Percentiles rank a stretch among this genome's conserved stretches.
phyloP scores from a whole-genome alignment of 805 yeast genomes.

The Candida yuanshanica region DNA sequence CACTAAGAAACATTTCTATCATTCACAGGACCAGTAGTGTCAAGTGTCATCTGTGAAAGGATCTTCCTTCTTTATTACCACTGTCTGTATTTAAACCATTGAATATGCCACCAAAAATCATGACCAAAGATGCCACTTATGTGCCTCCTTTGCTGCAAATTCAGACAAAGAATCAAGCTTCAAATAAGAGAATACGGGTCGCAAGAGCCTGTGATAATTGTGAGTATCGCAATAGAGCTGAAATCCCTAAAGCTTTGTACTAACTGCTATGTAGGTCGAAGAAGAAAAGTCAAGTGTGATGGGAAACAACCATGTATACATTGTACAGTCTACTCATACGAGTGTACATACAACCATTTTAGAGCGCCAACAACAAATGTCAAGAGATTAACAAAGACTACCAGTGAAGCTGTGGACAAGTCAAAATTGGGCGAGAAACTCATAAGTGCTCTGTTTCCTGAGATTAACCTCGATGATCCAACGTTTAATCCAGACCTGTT shows the following conservation, averaged over 20 bases:
- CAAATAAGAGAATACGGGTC: constrained; percentile 52
- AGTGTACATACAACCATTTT: constrained; percentile 77
- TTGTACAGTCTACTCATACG: constrained; percentile 82
- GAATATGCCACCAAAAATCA: constrained; percentile 21
- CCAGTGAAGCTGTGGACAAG: constrained; percentile 1
- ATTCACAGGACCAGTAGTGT: too few species aligned
- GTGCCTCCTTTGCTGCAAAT: constrained; percentile 20
- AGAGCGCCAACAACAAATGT: constrained; percentile 30
- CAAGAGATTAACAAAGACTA: constrained; percentile 10
- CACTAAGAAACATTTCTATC: too few species aligned
- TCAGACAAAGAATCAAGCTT: constrained; percentile 13
- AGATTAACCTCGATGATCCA: constrained; percentile 10
- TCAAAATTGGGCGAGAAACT: constrained; percentile 4
- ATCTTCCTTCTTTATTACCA: too few species aligned
- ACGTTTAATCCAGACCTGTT: constrained; percentile 16
- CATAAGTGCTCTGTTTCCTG: constrained; percentile 15
- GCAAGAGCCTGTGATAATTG: constrained; percentile 73
- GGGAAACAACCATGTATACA: constrained; percentile 82
- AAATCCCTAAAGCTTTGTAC: background rate
- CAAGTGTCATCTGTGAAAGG: too few species aligned
- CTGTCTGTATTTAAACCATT: too few species aligned
- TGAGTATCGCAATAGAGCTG: too few species aligned
- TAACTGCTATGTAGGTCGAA: constrained; percentile 29
- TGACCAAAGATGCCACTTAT: constrained; percentile 20
- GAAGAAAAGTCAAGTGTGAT: constrained; percentile 76